A percentile compares a stretch with the other conserved stretches of the same genome.
Evolutionary conservation across 768 basidiomycete species (phyloP).

Genomic region (Termitomyces sp.): DNA sequence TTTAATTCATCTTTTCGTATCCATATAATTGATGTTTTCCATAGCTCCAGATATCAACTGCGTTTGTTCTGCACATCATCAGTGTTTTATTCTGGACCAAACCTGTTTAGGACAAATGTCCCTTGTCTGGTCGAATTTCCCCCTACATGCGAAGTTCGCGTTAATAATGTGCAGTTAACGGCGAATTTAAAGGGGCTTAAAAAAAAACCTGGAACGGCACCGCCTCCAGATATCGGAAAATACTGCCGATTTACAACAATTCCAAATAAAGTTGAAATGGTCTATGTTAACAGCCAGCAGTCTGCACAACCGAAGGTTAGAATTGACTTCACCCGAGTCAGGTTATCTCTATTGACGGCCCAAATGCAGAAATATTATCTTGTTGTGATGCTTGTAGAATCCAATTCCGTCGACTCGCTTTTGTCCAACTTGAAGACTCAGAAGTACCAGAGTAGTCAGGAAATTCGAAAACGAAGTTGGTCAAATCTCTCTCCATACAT

Average conservation of each 20-base stretch:
- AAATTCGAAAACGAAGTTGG: constrained; percentile 66
- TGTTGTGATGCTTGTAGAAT: constrained; percentile 79
- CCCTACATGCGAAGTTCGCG: constrained; percentile 84
- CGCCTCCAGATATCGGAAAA: constrained; percentile 68
- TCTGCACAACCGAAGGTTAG: constrained; percentile 67
- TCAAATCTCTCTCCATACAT: not conserved
- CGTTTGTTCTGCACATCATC: constrained; percentile 88
- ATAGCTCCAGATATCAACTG: constrained; percentile 69
- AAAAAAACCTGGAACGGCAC: constrained; percentile 92
- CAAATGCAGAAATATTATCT: constrained; percentile 77
- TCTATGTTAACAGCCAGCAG: constrained; percentile 86
- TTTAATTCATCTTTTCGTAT: not conserved
- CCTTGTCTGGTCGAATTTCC: constrained; percentile 88
- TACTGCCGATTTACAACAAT: constrained; percentile 32
- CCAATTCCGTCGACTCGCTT: constrained; percentile 61
- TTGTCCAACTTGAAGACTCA: constrained; percentile 65
- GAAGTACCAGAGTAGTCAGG: constrained; percentile 56
- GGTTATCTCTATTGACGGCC: not conserved
- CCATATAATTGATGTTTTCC: constrained; percentile 5
- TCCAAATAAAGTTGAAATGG: constrained; percentile 75
- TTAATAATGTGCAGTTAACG: constrained; percentile 62
- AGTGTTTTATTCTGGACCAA: constrained; percentile 52
- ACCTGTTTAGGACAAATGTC: constrained; percentile 46
- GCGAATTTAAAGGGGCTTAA: constrained; percentile 88
- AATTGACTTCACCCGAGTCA: not conserved